Evolutionary conservation across 495 filamentous ascomycete genomes (phyloP), one percentile per base, ranked within the genome.

Genomic region (Cudoniella acicularis): DNA sequence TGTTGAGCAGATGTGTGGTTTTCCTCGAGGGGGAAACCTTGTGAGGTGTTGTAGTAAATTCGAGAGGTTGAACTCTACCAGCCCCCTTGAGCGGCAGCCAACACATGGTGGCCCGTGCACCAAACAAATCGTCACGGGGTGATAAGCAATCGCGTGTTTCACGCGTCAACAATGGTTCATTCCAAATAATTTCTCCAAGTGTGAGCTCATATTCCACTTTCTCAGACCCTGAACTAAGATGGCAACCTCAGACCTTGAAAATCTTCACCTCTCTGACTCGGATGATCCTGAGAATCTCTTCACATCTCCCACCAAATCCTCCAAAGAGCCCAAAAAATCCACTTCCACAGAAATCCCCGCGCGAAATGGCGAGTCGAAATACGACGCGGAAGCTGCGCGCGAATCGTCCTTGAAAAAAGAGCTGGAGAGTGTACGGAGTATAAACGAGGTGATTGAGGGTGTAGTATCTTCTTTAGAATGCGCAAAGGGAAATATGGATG

Each of bases 401-500:
- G 88, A 96, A 63, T 83, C 83, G 11, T 82, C 80, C 6, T 77
- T 97, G 42, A 84, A 79, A 2, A 83, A 79, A 36, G 94, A 98
- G 69, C 75, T 97, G n/a, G 83, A 88, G 25, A 84, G 83, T 45
- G 86, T 98, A 17, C 82, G 86, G 43, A 87, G 86, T 49, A 87
- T 98, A 67, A 98, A 97, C 66, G 77, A 87, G 52, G 84, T 92
- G 10, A 89, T 98, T 59, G 90, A 96, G 70, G 85, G 84, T 2
- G 86, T 96, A 2, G 74, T 96, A n/a, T 78, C 80, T 11, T 91
- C 87, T 26, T 76, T 98, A 6, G 86, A 90, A 63, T 82, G 83
- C 58, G 91, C 94, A 10, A 91, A 87, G 66, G 84, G 81, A 42
- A 97, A 97, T 72, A 97, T 98, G 93, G 83, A 91, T 66, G 91